A percentile compares a stretch with the other conserved stretches of the same genome.
Evolutionary conservation across 2,329 filamentous ascomycete genomes (phyloP).

Genomic region (Fusarium sp.): DNA sequence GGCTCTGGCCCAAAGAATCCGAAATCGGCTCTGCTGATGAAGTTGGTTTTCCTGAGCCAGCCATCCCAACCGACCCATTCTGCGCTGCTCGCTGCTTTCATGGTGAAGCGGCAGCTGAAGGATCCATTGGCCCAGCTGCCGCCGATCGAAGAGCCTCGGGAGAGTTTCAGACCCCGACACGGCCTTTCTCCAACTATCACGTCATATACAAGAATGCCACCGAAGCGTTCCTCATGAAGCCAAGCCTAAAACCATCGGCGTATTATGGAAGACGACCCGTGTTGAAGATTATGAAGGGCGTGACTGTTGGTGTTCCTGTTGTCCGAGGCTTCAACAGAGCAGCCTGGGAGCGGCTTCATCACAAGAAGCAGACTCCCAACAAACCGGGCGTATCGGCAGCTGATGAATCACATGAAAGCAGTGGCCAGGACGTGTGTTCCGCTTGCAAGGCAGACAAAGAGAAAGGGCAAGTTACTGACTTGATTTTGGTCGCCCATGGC

Average conservation of each 20-base stretch:
- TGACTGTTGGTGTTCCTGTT: slow-evolving; percentile 87
- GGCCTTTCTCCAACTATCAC: slow-evolving; percentile 78
- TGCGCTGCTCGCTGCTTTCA: slow-evolving; percentile 71
- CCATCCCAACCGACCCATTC: slow-evolving; percentile 66
- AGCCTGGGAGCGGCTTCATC: slow-evolving; percentile 80
- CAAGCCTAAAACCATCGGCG: slow-evolving; percentile 84
- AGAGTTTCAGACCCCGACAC: slow-evolving; percentile 56
- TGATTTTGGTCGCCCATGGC: slow-evolving; percentile 92
- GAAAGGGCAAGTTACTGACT: slow-evolving; percentile 80
- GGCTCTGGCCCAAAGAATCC: slow-evolving; percentile 77
- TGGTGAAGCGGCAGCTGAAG: slow-evolving; percentile 70
- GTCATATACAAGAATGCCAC: slow-evolving; percentile 86
- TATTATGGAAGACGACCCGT: slow-evolving; percentile 87
- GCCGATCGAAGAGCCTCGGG: slow-evolving; percentile 51
- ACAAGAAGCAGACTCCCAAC: slow-evolving; percentile 54
- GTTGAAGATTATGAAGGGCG: slow-evolving; percentile 84
- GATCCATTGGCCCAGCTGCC: slow-evolving; percentile 55
- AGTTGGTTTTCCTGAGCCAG: slow-evolving; percentile 48
- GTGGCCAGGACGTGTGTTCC: slow-evolving; percentile 56
- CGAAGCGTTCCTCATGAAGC: slow-evolving; percentile 87
- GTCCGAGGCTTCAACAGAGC: slow-evolving; percentile 87
- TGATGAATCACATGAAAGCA: slow-evolving; percentile 46
- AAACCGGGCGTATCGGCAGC: slow-evolving; percentile 45
- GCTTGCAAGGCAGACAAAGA: slow-evolving; percentile 74
- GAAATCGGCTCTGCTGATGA: slow-evolving; percentile 35